Conservation (phyloP, 1,284 basidiomycete genomes). For the Fomes fomentarius region DNA sequence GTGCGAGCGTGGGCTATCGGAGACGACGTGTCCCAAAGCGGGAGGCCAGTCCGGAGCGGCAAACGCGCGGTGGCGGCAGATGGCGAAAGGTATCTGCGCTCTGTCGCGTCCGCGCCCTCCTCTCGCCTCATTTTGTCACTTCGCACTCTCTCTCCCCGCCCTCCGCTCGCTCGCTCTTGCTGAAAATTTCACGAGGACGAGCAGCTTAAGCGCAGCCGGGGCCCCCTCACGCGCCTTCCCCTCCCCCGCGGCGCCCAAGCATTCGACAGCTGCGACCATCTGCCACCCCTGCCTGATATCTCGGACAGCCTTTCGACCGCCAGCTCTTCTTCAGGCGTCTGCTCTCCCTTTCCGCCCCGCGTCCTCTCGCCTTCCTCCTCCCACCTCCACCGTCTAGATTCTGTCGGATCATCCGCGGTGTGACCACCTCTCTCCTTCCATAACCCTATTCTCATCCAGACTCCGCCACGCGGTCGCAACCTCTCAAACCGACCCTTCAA, state of each 20-base stretch:
- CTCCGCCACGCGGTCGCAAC: background rate
- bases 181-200: background rate
- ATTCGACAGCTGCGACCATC: slow-evolving; percentile 5
- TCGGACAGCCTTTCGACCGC: slow-evolving; percentile 7
- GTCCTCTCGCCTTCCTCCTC: slow-evolving; percentile 7
- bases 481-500: slow-evolving; percentile 7
- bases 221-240: background rate
- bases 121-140: background rate
- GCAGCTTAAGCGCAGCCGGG: background rate
- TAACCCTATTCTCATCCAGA: slow-evolving; percentile 13
- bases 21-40: slow-evolving; percentile 8
- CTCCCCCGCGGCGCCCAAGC: background rate
- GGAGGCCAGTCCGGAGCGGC: slow-evolving; percentile 3
- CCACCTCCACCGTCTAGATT: slow-evolving; percentile 10
- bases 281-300: slow-evolving; percentile 12
- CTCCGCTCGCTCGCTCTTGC: slow-evolving; percentile 7
- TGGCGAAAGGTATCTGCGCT: slow-evolving; percentile 26
- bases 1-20: slow-evolving; percentile 17
- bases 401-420: slow-evolving; percentile 24
- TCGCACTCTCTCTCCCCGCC: background rate
- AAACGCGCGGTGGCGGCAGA: slow-evolving; percentile 14
- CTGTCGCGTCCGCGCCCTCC: background rate
- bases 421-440: slow-evolving; percentile 7
- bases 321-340: slow-evolving; percentile 10
- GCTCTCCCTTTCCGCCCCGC: slow-evolving; percentile 9